Base-by-base conservation (phyloP, 1,139 yeast species). In the Magnusiomyces ingens region DNA sequence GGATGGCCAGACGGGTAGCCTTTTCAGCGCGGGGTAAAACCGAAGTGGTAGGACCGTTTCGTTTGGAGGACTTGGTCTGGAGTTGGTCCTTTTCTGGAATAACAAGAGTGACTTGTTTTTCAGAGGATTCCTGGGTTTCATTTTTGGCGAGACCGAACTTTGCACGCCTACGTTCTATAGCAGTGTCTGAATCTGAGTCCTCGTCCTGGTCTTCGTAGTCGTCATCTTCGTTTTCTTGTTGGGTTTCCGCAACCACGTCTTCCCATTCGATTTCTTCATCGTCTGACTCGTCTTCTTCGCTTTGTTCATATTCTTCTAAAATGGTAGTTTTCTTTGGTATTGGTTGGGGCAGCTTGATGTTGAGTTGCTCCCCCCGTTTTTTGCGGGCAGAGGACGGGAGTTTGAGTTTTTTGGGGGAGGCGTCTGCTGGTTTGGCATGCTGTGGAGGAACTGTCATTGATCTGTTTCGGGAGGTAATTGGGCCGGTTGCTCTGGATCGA, bases 21-120 rank as follows among this genome's bases (percentile, higher is more conserved):
- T 85, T 72, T 60, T 85, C 91, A 48, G 78, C 83, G 75, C 37
- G 77, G 62, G 22, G 84, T 75, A 2, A 76, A 19, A 13, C 3
- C 6, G 49, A 36, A 12, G 42, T 32, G 8, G 21, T 40, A 2
- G 43, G 21, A 15, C 43, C 49, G 29, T 21, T 35, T 32, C 26
- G 37, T 36, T 26, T 67, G 53, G 71, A 68, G 22, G 70, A 61
- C 45, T 59, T 51, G 61, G 45, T 29, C 22, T 29, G 45, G 48
- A 19, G 44, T 46, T 18, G 44, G 32, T 46, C 45, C 44, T 51
- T 49, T 48, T 37, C 40, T 26, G 32, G 32, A 5, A 26, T 26
- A 26, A 26, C 32, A 26, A 26, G 32, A 26, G 32, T 26, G 32
- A 26, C 32, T 26, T 17, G 38, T 18, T 1, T 18, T 22, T 10